Conservation (phyloP, 371 early-diverging fungal genomes). For the Saksenaea oblongispora region DNA sequence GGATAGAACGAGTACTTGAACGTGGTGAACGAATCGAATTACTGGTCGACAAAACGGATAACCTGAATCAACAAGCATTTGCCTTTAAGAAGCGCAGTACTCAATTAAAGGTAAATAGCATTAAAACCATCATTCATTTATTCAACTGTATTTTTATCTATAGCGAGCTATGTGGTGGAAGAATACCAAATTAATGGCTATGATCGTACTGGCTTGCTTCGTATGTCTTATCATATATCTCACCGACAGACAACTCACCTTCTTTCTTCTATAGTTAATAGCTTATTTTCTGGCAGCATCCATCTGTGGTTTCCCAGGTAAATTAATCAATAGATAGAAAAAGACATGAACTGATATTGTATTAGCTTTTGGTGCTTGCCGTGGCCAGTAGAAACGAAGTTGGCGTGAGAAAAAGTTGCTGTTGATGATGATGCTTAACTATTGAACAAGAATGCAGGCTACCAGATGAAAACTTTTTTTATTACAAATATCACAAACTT, state of each 20-base stretch:
- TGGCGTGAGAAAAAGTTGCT: no score
- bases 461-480: no score
- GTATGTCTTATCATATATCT: conserved; percentile 45
- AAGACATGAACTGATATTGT: not conserved
- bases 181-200: conserved; percentile 78
- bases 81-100: conserved; percentile 90
- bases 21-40: conserved; percentile 91
- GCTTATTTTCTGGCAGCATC: conserved; percentile 67
- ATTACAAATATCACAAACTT: no score
- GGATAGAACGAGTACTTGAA: conserved; percentile 81
- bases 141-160: not conserved
- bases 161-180: conserved; percentile 93
- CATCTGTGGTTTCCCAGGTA: conserved; percentile 80
- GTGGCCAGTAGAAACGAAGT: conserved; percentile 11
- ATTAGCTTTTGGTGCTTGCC: conserved; percentile 29
- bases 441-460: no score
- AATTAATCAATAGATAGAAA: conserved; percentile 4
- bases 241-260: not conserved
- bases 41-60: conserved; percentile 90
- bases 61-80: conserved; percentile 84
- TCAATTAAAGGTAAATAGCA: conserved; percentile 65
- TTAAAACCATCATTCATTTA: not conserved
- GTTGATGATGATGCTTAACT: no score
- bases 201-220: conserved; percentile 66
- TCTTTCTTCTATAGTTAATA: conserved; percentile 48